Conservation (phyloP, 2,329 filamentous ascomycete genomes). For the Alternaria sp. region DNA sequence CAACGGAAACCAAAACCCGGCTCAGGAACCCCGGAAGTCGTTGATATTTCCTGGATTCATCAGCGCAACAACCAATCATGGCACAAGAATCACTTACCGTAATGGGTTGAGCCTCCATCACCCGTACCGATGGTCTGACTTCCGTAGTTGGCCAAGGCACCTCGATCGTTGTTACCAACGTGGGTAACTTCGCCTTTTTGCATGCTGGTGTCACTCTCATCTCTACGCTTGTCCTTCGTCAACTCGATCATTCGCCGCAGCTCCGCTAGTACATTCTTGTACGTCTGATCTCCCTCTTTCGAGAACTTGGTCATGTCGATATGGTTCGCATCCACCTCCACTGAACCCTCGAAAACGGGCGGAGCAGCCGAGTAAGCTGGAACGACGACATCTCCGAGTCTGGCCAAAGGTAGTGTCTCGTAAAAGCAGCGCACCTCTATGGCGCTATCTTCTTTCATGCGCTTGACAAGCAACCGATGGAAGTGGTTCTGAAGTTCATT, state of each 20-base stretch:
- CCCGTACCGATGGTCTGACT: background rate
- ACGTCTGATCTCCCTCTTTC: background rate
- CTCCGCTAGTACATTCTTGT: background rate
- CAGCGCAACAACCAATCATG: background rate
- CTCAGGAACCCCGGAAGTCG: background rate
- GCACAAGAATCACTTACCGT: background rate
- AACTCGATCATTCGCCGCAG: background rate
- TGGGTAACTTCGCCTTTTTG: background rate
- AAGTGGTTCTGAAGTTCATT: too few species aligned
- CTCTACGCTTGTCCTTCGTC: background rate
- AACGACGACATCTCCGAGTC: background rate
- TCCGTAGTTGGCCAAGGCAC: background rate
- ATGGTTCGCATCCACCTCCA: background rate
- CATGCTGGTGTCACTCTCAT: background rate
- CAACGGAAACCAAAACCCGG: background rate
- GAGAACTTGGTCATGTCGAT: background rate
- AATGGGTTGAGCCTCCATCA: background rate
- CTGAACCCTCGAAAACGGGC: too few species aligned
- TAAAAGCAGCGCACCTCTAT: background rate
- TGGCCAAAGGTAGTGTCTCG: fast-evolving
- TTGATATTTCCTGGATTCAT: background rate
- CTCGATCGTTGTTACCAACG: background rate
- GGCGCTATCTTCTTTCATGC: too few species aligned
- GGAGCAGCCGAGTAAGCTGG: background rate
- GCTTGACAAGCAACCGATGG: too few species aligned